phyloP scores from a whole-genome alignment of 768 basidiomycete species.

The Auricularia cornea region DNA sequence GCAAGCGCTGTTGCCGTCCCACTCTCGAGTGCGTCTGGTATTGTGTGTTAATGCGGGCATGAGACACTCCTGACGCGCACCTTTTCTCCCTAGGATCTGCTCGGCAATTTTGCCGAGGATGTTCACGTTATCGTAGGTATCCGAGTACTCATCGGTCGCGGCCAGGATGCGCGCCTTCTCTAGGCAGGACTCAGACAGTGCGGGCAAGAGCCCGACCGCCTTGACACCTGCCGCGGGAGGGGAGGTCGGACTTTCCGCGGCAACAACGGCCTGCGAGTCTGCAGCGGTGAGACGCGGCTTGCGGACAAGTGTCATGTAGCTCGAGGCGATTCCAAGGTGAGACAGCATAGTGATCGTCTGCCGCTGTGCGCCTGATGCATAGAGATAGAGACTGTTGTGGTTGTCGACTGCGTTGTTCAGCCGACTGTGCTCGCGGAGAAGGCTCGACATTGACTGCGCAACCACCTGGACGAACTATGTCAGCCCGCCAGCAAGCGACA shows the following conservation, averaged over 20 bases:
- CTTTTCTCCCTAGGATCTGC: conserved; percentile 24
- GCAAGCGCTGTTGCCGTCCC: conserved; percentile 17
- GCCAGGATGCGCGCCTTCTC: conserved; percentile 15
- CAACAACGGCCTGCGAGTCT: not conserved
- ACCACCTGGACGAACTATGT: conserved; percentile 14
- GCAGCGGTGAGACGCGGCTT: conserved; percentile 4
- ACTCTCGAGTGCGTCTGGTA: conserved; percentile 16
- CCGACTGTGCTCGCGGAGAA: conserved; percentile 25
- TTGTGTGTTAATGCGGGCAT: not conserved
- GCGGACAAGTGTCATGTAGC: conserved; percentile 20
- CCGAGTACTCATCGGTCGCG: conserved; percentile 10
- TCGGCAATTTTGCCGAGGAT: conserved; percentile 21
- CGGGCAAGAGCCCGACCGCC: conserved; percentile 12
- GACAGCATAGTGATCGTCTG: conserved; percentile 25
- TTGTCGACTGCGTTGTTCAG: conserved; percentile 22
- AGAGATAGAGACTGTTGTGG: conserved; percentile 24
- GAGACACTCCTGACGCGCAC: conserved; percentile 7
- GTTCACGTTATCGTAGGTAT: conserved; percentile 35
- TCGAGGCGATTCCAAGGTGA: conserved; percentile 21
- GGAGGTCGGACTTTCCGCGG: not conserved
- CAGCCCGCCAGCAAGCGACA: not conserved
- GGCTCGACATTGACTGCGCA: conserved; percentile 11
- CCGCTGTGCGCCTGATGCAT: conserved; percentile 24
- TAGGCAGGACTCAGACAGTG: conserved; percentile 19
- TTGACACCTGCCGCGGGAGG: not conserved